These are phyloP conservation scores for Gonapodya prolifera DNA, from an alignment of 192 early-diverging fungal species.

Conservation along the genomic window DNA sequence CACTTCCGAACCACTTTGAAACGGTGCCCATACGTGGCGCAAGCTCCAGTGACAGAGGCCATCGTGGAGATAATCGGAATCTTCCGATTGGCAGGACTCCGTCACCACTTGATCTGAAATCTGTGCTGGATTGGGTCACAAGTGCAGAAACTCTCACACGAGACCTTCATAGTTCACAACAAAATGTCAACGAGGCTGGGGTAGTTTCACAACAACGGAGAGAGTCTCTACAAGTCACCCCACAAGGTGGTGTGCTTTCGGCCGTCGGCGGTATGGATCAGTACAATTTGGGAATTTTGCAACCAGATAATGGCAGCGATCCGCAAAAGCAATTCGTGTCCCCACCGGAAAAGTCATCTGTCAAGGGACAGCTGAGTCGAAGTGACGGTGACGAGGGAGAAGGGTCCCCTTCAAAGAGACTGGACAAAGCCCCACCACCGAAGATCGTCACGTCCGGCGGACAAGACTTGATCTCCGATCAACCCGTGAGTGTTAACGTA, in stretches of 20 bases:
- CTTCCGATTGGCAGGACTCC: not conserved
- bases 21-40: constrained; percentile 35
- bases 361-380: no score
- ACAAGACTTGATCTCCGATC: not conserved
- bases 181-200: no score
- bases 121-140: constrained; percentile 36
- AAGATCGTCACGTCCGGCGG: not conserved
- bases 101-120: constrained; percentile 26
- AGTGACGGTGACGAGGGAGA: no score
- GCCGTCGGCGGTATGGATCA: no score
- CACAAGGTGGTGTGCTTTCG: no score
- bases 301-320: no score
- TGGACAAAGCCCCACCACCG: not conserved
- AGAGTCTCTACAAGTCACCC: no score
- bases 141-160: constrained; percentile 9
- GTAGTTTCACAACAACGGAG: no score
- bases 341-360: no score
- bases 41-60: constrained; percentile 31
- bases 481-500: no score
- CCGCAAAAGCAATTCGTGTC: no score
- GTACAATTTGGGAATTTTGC: no score
- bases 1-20: constrained; percentile 57
- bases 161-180: not conserved
- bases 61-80: constrained; percentile 22
- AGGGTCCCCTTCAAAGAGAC: not conserved